Conservation (phyloP, 306 rosid species). For the Cicer yamashitae region DNA sequence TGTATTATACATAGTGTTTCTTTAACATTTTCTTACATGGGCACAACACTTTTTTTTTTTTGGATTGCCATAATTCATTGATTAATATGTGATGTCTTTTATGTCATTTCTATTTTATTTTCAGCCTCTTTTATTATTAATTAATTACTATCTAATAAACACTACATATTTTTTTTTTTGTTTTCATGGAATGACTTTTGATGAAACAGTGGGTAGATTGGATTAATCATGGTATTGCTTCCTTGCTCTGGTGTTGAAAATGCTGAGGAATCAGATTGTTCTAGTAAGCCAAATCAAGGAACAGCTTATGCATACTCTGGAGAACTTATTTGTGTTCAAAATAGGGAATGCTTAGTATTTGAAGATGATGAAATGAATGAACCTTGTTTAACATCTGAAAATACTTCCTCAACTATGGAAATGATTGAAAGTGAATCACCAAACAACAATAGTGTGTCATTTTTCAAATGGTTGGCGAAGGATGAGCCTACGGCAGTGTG, state of each 20-base stretch:
- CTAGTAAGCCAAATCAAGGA: slow-evolving; percentile 53
- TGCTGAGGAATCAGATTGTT: slow-evolving; percentile 64
- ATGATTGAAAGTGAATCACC: slow-evolving; percentile 68
- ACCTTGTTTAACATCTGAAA: slow-evolving; percentile 59
- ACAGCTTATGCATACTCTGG: slow-evolving; percentile 46
- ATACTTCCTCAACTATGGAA: slow-evolving; percentile 59
- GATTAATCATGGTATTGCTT: slow-evolving; percentile 71
- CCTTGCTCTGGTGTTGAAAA: slow-evolving; percentile 62
- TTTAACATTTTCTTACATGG: slow-evolving; percentile 13
- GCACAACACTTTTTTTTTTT: background rate
- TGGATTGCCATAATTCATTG: background rate
- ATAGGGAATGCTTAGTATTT: slow-evolving; percentile 2
- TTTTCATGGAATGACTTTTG: slow-evolving; percentile 39
- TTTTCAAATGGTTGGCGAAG: slow-evolving; percentile 70
- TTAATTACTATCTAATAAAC: background rate
- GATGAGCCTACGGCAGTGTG: slow-evolving; percentile 81
- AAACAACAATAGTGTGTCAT: slow-evolving; percentile 51
- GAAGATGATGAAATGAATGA: slow-evolving; percentile 60
- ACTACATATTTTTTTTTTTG: background rate
- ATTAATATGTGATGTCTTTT: background rate
- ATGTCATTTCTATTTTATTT: background rate
- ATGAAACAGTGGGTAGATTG: slow-evolving; percentile 45
- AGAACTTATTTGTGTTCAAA: slow-evolving; percentile 52
- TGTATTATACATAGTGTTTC: background rate
- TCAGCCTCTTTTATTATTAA: slow-evolving; percentile 4